A percentile compares a stretch with the other conserved stretches of the same genome.
phyloP scores from a whole-genome alignment of 2,329 filamentous ascomycete species.

The Botrytis medusae region DNA sequence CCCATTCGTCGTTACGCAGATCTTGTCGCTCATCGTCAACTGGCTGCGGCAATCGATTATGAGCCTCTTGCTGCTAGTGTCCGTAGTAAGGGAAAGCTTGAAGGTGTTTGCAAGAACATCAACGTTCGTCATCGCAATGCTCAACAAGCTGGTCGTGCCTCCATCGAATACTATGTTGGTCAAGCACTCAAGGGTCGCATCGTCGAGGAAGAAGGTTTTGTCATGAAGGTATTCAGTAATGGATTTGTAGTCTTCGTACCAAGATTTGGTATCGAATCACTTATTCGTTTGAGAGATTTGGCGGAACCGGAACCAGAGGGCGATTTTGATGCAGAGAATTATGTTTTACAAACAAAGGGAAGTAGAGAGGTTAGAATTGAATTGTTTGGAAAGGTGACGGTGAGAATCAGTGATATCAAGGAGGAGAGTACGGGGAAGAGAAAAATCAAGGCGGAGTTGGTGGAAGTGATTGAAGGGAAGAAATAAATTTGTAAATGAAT shows the following conservation, averaged over 20 bases:
- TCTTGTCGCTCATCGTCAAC: constrained; percentile 87
- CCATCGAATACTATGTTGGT: constrained; percentile 96
- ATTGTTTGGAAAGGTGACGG: constrained; percentile 87
- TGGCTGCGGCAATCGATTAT: constrained; percentile 93
- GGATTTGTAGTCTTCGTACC: constrained; percentile 97
- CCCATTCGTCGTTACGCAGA: constrained; percentile 98
- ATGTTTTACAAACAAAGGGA: constrained; percentile 65
- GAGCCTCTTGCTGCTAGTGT: constrained; percentile 79
- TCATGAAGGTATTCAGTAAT: constrained; percentile 97
- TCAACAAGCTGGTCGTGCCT: constrained; percentile 89
- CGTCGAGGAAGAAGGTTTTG: constrained; percentile 84
- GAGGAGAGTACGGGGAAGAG: constrained; percentile 96
- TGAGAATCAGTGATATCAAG: constrained; percentile 87
- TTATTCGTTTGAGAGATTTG: constrained; percentile 84
- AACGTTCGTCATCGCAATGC: constrained; percentile 96
- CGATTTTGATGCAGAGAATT: constrained; percentile 82
- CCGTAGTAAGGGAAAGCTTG: constrained; percentile 79
- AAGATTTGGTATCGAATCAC: constrained; percentile 88
- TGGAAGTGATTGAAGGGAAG: constrained; percentile 36
- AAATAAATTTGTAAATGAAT: background rate
- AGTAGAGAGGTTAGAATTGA: constrained; percentile 63
- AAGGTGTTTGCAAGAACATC: constrained; percentile 97
- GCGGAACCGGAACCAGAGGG: constrained; percentile 75
- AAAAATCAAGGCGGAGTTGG: constrained; percentile 74
- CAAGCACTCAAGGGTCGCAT: constrained; percentile 82